phyloP scores from a whole-genome alignment of 1,284 basidiomycete genomes.

The Stereum hirsutum region DNA sequence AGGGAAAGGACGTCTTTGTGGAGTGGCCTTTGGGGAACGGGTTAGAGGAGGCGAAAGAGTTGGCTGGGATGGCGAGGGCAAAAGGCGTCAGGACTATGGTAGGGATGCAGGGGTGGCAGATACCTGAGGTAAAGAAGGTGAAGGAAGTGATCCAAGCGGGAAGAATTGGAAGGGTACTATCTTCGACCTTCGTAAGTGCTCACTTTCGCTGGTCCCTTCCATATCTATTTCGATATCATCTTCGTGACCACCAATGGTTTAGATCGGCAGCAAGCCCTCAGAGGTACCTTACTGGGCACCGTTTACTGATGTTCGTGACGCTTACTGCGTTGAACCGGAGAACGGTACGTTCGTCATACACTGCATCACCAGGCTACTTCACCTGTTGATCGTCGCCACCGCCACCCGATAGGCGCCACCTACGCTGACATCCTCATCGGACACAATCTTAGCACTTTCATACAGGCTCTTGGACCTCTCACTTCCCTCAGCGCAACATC shows the following conservation, averaged over 20 bases:
- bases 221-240: neutral
- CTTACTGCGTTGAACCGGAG: neutral
- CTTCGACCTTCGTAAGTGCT: constrained; percentile 9
- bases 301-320: neutral
- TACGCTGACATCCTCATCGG: constrained; percentile 6
- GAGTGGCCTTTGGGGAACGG: constrained; percentile 29
- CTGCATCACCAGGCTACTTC: too few relatives aligned
- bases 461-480: constrained; percentile 9
- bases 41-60: constrained; percentile 19
- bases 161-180: constrained; percentile 7
- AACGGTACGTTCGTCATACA: neutral
- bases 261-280: neutral
- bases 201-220: neutral
- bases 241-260: neutral
- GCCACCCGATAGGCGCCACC: constrained; percentile 5
- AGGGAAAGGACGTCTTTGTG: constrained; percentile 27
- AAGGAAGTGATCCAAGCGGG: constrained; percentile 2
- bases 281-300: neutral
- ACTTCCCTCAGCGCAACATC: constrained; percentile 8
- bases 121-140: constrained; percentile 19
- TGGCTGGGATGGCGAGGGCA: constrained; percentile 21
- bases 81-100: constrained; percentile 24
- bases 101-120: constrained; percentile 23
- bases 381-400: too few relatives aligned
- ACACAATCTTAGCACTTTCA: constrained; percentile 9